Conservation (phyloP, 352 stramenopile species). For the Phytophthora agathidicida region DNA sequence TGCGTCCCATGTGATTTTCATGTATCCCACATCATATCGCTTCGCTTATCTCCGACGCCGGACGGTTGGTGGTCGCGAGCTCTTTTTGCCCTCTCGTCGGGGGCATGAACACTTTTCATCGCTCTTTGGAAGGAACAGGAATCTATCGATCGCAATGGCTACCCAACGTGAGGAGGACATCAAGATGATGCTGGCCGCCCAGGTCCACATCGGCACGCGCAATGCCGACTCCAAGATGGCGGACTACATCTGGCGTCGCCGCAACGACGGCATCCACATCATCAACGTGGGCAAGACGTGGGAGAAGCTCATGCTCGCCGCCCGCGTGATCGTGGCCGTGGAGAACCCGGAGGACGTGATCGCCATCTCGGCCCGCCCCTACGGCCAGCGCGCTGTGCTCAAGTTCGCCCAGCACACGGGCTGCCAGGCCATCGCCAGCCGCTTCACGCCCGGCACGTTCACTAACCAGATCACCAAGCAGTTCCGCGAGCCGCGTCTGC, state of each 20-base stretch:
- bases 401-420: constrained; percentile 99
- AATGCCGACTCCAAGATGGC: constrained; percentile 99
- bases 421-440: constrained; percentile 96
- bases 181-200: constrained; percentile 99
- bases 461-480: constrained; percentile 99
- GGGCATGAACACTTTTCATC: constrained; percentile 53
- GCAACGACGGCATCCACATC: constrained; percentile 99
- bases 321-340: constrained; percentile 99
- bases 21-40: constrained; percentile 12
- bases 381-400: constrained; percentile 99
- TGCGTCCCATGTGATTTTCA: too few species aligned
- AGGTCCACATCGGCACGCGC: constrained; percentile 99
- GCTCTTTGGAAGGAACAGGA: constrained; percentile 52
- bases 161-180: constrained; percentile 98
- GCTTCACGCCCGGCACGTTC: constrained; percentile 99
- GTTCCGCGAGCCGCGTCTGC: constrained; percentile 99
- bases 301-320: constrained; percentile 99
- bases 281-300: constrained; percentile 99
- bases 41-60: constrained; percentile 13
- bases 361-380: constrained; percentile 98
- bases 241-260: constrained; percentile 99
- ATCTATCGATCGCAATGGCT: constrained; percentile 77
- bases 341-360: constrained; percentile 99
- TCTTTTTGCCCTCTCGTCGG: neutral
- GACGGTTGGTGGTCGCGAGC: constrained; percentile 15